Evolutionary conservation across 495 filamentous ascomycete species (phyloP).

Genomic region (Daldinia vernicosa): DNA sequence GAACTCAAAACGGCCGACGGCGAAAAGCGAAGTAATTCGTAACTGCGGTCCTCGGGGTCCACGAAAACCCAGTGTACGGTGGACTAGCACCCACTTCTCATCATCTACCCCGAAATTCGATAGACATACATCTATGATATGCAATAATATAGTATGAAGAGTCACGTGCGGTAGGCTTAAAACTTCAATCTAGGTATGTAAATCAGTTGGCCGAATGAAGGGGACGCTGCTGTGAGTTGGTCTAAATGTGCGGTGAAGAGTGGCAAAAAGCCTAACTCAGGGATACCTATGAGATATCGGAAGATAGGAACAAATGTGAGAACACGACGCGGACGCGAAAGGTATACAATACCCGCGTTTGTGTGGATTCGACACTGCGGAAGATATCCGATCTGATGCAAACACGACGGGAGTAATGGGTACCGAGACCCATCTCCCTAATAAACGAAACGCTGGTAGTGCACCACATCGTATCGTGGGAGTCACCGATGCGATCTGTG

Average conservation of each 20-base stretch:
- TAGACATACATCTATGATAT: slow-evolving; percentile 23
- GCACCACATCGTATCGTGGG: slow-evolving; percentile 33
- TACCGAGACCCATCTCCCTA: slow-evolving; percentile 26
- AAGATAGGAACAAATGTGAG: slow-evolving; percentile 5
- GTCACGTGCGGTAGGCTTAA: slow-evolving; percentile 23
- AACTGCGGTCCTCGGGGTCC: slow-evolving; percentile 5
- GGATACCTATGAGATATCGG: not conserved
- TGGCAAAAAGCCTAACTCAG: slow-evolving; percentile 32
- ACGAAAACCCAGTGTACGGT: slow-evolving; percentile 2
- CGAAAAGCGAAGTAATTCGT: slow-evolving; percentile 14
- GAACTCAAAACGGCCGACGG: slow-evolving; percentile 11
- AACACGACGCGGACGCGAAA: slow-evolving; percentile 24
- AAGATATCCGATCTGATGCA: slow-evolving; percentile 27
- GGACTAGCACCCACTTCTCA: slow-evolving; percentile 16
- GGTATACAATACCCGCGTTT: not conserved
- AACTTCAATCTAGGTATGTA: slow-evolving; percentile 9
- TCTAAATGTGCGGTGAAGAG: slow-evolving; percentile 35
- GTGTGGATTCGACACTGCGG: slow-evolving; percentile 23
- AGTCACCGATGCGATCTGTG: slow-evolving; percentile 31
- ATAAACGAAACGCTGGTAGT: slow-evolving; percentile 8
- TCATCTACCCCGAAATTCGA: not conserved
- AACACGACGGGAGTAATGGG: slow-evolving; percentile 16
- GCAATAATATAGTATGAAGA: slow-evolving; percentile 16
- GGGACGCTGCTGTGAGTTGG: slow-evolving; percentile 10
- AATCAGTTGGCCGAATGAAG: slow-evolving; percentile 6